Evolutionary conservation across 257 asterid species (phyloP).

Genomic region (Gentiana macrophylla): DNA sequence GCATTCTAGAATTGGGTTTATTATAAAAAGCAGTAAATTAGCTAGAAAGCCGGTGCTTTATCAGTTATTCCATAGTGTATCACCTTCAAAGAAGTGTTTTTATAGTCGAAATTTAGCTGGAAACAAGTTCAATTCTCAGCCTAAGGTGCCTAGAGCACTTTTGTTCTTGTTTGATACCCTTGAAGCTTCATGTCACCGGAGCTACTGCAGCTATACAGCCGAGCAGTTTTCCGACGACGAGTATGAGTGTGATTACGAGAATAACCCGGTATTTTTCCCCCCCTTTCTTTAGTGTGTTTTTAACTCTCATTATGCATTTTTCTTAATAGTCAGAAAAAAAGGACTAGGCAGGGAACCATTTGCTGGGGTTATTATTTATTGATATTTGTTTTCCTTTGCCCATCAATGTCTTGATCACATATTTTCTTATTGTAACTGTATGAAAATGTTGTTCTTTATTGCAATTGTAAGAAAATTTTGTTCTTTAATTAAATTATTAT

Average conservation of each 20-base stretch:
- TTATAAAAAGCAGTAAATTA: slow-evolving; percentile 48
- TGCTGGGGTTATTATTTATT: too few species aligned
- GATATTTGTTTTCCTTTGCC: too few species aligned
- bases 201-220: slow-evolving; percentile 42
- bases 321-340: neutral
- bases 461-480: too few species aligned
- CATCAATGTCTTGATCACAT: too few species aligned
- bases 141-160: slow-evolving; percentile 1
- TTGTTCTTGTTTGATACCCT: neutral
- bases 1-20: slow-evolving; percentile 56
- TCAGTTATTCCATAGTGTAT: slow-evolving; percentile 12
- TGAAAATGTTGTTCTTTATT: too few species aligned
- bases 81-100: slow-evolving; percentile 6
- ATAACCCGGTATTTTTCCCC: slow-evolving; percentile 46
- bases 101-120: slow-evolving; percentile 9
- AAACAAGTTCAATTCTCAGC: slow-evolving; percentile 1
- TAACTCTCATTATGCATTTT: neutral
- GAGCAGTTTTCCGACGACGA: slow-evolving; percentile 98
- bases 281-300: neutral
- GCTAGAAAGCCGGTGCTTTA: slow-evolving; percentile 10
- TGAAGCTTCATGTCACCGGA: slow-evolving; percentile 17
- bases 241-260: slow-evolving; percentile 86
- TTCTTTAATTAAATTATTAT: too few species aligned
- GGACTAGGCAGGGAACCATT: too few species aligned
- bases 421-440: too few species aligned